Percentiles rank a stretch among this genome's conserved stretches.
Evolutionary conservation across 495 filamentous ascomycete species (phyloP).

Genomic region (Hypoxylon trugodes): DNA sequence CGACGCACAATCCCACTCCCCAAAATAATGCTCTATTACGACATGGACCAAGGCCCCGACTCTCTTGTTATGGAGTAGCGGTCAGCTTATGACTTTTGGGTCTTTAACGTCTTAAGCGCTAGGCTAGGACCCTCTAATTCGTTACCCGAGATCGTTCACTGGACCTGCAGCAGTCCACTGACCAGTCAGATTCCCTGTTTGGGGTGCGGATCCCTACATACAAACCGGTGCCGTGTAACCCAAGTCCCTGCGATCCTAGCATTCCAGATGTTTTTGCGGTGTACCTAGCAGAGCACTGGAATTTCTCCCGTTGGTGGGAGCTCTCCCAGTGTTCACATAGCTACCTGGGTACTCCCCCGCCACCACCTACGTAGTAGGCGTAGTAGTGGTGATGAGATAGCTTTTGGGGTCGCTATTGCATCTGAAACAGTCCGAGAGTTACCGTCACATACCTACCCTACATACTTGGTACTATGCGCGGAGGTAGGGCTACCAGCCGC

Average conservation of each 20-base stretch:
- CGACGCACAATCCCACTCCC: conserved; percentile 20
- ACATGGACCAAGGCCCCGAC: conserved; percentile 20
- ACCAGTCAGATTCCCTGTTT: conserved; percentile 35
- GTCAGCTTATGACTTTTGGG: conserved; percentile 45
- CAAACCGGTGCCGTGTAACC: conserved; percentile 30
- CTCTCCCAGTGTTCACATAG: background rate
- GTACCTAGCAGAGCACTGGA: conserved; percentile 37
- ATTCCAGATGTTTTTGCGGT: conserved; percentile 43
- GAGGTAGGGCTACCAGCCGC: conserved; percentile 16
- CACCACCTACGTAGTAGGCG: too few relatives aligned
- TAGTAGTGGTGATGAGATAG: too few relatives aligned
- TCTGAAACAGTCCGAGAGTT: conserved; percentile 25
- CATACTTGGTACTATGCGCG: background rate
- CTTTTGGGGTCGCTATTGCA: conserved; percentile 7
- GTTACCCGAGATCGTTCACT: conserved; percentile 22
- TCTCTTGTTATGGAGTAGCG: conserved; percentile 39
- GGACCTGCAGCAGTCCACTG: conserved; percentile 25
- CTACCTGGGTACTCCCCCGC: background rate
- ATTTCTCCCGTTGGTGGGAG: conserved; percentile 28
- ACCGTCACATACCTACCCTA: conserved; percentile 12
- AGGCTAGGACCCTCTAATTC: conserved; percentile 28
- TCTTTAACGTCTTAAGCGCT: conserved; percentile 27
- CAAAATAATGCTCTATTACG: conserved; percentile 8
- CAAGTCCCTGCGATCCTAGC: conserved; percentile 19
- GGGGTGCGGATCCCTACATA: conserved; percentile 21